These are phyloP conservation scores for Niebla homalea DNA, from an alignment of 495 filamentous ascomycete species.

Conservation along the genomic window DNA sequence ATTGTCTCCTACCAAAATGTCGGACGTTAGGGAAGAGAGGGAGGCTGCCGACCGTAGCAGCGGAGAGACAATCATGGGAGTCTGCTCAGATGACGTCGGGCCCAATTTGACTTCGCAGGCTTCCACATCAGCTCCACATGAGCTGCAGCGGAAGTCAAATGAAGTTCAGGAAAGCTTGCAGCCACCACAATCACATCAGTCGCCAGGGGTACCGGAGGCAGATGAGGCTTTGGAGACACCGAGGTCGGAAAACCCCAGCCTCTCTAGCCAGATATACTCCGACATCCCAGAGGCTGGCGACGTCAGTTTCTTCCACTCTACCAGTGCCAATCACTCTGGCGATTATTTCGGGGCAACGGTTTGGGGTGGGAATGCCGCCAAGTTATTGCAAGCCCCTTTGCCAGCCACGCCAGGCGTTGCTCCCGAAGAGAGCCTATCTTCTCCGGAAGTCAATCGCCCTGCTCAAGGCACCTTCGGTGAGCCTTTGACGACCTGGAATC, in stretches of 20 bases:
- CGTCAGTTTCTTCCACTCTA: too few relatives aligned
- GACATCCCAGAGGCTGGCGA: too few relatives aligned
- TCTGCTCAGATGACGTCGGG: too few relatives aligned
- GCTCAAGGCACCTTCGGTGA: conserved; percentile 1
- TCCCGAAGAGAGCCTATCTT: not conserved
- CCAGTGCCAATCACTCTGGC: not conserved
- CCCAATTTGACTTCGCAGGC: too few relatives aligned
- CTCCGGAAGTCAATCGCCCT: not conserved
- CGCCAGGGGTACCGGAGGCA: not conserved
- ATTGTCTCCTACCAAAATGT: too few relatives aligned
- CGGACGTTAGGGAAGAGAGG: not conserved
- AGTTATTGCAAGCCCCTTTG: not conserved
- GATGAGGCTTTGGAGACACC: not conserved
- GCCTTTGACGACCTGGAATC: not conserved
- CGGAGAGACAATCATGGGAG: too few relatives aligned
- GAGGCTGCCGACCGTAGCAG: too few relatives aligned
- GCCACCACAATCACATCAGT: too few relatives aligned
- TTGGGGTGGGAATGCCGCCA: not conserved
- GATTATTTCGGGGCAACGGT: conserved; percentile 4
- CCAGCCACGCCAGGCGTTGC: not conserved
- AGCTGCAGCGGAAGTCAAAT: too few relatives aligned
- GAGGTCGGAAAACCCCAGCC: not conserved
- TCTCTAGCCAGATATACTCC: not conserved
- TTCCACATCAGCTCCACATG: too few relatives aligned
- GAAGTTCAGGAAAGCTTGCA: too few relatives aligned